Conservation (phyloP, 306 rosid species). For the Vicia villosa region DNA sequence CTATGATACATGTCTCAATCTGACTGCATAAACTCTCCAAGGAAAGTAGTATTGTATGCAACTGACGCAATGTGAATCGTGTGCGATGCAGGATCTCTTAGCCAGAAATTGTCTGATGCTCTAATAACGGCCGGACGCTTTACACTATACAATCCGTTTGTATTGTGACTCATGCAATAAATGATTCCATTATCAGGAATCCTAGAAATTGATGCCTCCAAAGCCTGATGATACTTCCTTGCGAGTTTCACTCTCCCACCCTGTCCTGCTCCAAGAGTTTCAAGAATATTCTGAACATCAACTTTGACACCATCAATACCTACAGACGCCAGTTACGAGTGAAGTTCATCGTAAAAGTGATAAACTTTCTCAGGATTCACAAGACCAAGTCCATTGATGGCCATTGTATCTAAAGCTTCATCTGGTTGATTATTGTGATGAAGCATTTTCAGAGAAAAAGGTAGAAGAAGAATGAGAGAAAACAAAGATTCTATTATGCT, state of each 20-base stretch:
- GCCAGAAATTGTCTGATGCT: constrained; percentile 96
- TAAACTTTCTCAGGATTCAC: constrained; percentile 80
- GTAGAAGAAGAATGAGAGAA: too few relatives aligned
- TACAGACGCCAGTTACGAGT: constrained; percentile 74
- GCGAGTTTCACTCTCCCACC: constrained; percentile 88
- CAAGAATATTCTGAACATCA: constrained; percentile 87
- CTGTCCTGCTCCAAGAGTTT: constrained; percentile 85
- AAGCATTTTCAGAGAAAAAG: too few relatives aligned
- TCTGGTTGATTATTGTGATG: constrained; percentile 51
- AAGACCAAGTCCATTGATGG: constrained; percentile 83
- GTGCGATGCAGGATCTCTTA: constrained; percentile 85
- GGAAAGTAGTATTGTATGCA: constrained; percentile 81
- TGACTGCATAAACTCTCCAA: constrained; percentile 93
- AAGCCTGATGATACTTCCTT: constrained; percentile 76
- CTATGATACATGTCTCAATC: constrained; percentile 94
- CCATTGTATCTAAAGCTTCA: constrained; percentile 56
- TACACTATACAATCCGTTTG: constrained; percentile 76
- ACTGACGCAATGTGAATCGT: constrained; percentile 84
- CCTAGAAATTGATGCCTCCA: constrained; percentile 72
- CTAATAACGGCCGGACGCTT: constrained; percentile 75
- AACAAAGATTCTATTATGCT: too few relatives aligned
- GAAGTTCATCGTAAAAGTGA: constrained; percentile 78
- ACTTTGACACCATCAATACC: constrained; percentile 86
- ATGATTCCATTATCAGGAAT: constrained; percentile 84
- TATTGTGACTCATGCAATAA: constrained; percentile 89